Conservation (phyloP, 257 asterid genomes). For the Lithospermum erythrorhizon region DNA sequence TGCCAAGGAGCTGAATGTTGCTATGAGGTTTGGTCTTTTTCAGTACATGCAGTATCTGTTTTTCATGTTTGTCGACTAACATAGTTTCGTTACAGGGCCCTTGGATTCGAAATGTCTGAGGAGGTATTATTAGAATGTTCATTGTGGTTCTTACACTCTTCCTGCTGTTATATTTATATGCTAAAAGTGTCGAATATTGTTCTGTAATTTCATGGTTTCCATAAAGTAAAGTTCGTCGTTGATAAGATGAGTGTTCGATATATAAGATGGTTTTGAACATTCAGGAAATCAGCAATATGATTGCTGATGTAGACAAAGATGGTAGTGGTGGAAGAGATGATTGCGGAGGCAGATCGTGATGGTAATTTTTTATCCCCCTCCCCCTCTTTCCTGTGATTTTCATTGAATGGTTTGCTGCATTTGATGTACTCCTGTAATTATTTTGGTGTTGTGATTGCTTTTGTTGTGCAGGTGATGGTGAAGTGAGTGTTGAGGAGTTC, state of each 20-base stretch:
- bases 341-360: constrained; percentile 88
- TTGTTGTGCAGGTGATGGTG: constrained; percentile 70
- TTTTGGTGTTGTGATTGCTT: neutral
- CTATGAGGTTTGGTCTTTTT: constrained; percentile 59
- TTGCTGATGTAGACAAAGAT: constrained; percentile 92
- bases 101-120: constrained; percentile 91
- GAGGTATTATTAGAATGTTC: constrained; percentile 45
- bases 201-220: neutral
- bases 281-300: constrained; percentile 80
- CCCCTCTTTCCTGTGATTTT: neutral
- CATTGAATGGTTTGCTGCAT: neutral
- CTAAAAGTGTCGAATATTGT: neutral
- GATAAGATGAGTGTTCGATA: neutral
- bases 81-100: constrained; percentile 59
- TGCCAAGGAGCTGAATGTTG: constrained; percentile 89
- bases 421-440: neutral
- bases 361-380: constrained; percentile 31
- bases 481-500: constrained; percentile 72
- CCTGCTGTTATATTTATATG: neutral
- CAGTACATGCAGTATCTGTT: neutral
- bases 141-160: neutral
- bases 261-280: neutral
- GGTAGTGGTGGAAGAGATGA: constrained; percentile 98
- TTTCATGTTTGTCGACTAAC: constrained; percentile 4
- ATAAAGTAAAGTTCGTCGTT: neutral